Evolutionary conservation across 805 yeast genomes (phyloP).

Genomic region (Kuraishia ogatae): DNA sequence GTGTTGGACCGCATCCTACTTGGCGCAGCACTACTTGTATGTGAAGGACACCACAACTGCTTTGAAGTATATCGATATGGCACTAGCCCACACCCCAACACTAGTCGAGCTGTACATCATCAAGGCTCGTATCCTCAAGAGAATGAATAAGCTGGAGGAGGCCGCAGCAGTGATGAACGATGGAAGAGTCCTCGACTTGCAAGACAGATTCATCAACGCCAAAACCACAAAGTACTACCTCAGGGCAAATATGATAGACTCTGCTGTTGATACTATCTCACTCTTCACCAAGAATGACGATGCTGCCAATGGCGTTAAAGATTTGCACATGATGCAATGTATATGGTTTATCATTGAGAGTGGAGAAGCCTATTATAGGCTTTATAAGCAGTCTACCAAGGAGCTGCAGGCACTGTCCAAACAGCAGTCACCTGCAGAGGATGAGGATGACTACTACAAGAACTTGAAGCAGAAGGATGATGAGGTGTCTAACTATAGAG

Average conservation of each 20-base stretch:
- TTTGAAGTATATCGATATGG: constrained; percentile 44
- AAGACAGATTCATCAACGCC: constrained; percentile 87
- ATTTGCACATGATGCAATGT: constrained; percentile 85
- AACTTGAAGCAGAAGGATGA: constrained; percentile 32
- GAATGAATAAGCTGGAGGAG: constrained; percentile 45
- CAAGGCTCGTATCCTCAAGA: constrained; percentile 76
- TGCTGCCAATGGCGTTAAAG: constrained; percentile 77
- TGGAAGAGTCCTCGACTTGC: constrained; percentile 72
- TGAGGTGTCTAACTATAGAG: constrained; percentile 38
- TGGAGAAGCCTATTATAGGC: constrained; percentile 72
- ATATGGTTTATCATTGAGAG: constrained; percentile 80
- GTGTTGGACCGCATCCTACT: constrained; percentile 68
- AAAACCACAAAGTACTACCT: constrained; percentile 78
- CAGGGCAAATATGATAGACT: constrained; percentile 64
- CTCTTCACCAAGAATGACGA: constrained; percentile 81
- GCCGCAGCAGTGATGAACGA: constrained; percentile 63
- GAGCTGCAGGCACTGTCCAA: constrained; percentile 7
- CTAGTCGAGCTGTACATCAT: constrained; percentile 73
- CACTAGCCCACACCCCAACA: constrained; percentile 71
- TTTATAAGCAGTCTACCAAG: constrained; percentile 30
- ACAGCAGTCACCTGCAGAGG: constrained; percentile 4
- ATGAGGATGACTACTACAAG: constrained; percentile 18
- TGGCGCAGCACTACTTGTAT: constrained; percentile 69
- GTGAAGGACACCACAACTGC: constrained; percentile 48
- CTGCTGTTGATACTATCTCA: constrained; percentile 66